phyloP scores from a whole-genome alignment of 331 rosid species.

The Ulmus americana region DNA sequence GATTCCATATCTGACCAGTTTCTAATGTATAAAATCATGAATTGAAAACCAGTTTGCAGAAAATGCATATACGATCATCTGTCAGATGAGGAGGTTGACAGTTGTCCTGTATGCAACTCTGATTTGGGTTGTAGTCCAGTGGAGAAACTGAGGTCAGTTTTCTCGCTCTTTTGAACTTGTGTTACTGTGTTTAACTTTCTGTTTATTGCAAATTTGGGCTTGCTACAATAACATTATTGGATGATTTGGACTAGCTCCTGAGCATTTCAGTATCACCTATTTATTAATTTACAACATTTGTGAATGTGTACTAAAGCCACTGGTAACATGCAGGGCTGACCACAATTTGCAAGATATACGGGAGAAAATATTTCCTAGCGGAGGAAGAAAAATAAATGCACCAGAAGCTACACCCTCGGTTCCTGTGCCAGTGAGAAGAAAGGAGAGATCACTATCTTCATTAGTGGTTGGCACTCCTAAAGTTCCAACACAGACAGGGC shows the following conservation, averaged over 20 bases:
- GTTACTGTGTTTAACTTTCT: background rate
- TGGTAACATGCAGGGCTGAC: constrained; percentile 73
- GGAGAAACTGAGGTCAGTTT: constrained; percentile 75
- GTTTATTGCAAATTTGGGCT: background rate
- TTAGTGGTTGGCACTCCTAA: constrained; percentile 87
- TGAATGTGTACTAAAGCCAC: background rate
- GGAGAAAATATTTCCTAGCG: constrained; percentile 74
- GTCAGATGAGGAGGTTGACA: constrained; percentile 77
- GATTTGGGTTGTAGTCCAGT: constrained; percentile 83
- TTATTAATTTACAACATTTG: background rate
- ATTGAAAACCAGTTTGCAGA: constrained; percentile 73
- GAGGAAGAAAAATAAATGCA: constrained; percentile 47
- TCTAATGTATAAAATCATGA: constrained; percentile 27
- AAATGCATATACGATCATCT: constrained; percentile 74
- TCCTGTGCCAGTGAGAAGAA: constrained; percentile 75
- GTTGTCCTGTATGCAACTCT: constrained; percentile 80
- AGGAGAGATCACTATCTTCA: constrained; percentile 93
- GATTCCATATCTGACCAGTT: constrained; percentile 10
- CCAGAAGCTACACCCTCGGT: constrained; percentile 58
- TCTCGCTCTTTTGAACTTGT: background rate
- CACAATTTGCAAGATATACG: constrained; percentile 96
- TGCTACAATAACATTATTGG: background rate
- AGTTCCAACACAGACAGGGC: constrained; percentile 60
- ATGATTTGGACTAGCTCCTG: background rate
- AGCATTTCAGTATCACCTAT: background rate